A percentile compares a stretch with the other conserved stretches of the same genome.
Evolutionary conservation across 73 alveolate species (phyloP).

Genomic region (Tetrahymena borealis): DNA sequence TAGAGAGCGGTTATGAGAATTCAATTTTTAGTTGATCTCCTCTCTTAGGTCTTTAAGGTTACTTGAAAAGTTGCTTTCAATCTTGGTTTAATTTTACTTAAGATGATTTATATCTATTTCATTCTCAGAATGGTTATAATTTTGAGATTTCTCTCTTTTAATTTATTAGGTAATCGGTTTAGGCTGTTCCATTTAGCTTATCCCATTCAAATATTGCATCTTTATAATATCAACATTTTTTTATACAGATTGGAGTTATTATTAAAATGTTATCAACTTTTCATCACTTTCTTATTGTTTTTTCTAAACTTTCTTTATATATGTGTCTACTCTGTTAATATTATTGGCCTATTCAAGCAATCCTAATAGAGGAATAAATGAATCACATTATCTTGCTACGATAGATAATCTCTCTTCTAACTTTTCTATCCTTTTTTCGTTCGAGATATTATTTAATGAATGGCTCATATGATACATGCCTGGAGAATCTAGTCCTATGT

Average conservation of each 20-base stretch:
- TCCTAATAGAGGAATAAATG: not conserved
- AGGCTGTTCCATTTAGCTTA: not conserved
- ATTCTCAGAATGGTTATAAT: not conserved
- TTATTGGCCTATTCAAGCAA: not conserved
- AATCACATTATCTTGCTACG: not conserved
- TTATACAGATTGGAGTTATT: not conserved
- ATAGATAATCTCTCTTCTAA: not conserved
- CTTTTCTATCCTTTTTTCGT: not conserved
- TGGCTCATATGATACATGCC: not conserved
- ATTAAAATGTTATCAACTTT: not conserved
- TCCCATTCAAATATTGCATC: not conserved
- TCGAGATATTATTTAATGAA: not conserved
- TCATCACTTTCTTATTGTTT: not conserved
- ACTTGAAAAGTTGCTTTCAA: not conserved
- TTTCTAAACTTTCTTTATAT: not conserved
- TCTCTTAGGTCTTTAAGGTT: not conserved
- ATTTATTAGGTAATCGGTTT: not conserved
- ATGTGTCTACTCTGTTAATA: not conserved
- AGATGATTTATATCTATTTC: not conserved
- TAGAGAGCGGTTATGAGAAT: not conserved
- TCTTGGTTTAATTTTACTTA: not conserved
- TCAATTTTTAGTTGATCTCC: not conserved
- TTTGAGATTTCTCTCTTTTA: not conserved
- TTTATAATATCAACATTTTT: not conserved
- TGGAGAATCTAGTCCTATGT: not conserved